These are phyloP conservation scores for Chaetomium cochliodes DNA, from an alignment of 495 filamentous ascomycete genomes.

Conservation along the genomic window DNA sequence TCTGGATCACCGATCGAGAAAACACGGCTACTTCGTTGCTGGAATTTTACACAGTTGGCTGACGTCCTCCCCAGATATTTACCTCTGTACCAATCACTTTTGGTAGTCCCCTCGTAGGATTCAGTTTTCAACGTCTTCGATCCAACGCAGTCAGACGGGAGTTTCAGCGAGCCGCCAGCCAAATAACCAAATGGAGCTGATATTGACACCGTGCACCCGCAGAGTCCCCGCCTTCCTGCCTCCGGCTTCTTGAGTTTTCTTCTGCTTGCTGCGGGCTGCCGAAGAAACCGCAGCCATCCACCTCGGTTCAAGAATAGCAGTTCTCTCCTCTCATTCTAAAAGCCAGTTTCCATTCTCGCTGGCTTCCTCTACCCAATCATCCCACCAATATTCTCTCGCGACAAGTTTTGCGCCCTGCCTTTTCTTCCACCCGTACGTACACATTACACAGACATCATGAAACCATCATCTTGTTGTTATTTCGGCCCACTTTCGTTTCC, in stretches of 20 bases:
- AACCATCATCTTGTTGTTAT: neutral
- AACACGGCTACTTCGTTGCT: no score
- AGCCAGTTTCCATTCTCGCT: neutral
- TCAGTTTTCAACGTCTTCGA: no score
- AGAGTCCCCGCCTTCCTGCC: neutral
- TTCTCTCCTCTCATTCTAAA: neutral
- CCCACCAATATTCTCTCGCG: neutral
- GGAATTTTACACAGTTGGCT: no score
- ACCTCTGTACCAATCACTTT: no score
- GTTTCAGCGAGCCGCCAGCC: no score
- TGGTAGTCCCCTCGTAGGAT: no score
- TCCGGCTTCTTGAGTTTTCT: neutral
- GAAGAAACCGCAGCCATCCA: conserved; percentile 6
- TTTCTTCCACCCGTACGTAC: neutral
- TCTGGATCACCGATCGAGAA: neutral
- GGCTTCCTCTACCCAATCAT: neutral
- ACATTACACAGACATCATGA: neutral
- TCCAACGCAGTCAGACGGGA: no score
- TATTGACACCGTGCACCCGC: neutral
- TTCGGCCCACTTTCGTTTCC: neutral
- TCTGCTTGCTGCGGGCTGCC: neutral
- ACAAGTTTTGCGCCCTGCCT: neutral
- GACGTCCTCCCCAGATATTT: no score
- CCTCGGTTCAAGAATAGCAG: neutral
- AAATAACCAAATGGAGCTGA: neutral